Conservation (phyloP, 768 basidiomycete genomes). For the Boletus rufocinnamomeus region DNA sequence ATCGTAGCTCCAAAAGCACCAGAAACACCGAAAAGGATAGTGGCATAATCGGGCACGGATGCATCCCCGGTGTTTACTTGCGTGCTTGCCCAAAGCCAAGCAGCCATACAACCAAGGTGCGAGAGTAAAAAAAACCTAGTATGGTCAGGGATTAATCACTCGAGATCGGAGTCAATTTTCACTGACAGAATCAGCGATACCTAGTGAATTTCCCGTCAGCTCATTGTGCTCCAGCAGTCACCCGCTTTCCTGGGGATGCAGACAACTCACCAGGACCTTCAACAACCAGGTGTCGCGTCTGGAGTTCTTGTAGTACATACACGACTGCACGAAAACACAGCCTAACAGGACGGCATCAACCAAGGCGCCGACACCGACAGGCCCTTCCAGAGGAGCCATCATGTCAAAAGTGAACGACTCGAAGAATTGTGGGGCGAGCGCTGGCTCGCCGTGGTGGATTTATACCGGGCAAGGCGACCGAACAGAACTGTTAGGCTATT, state of each 20-base stretch:
- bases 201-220: conserved; percentile 12
- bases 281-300: conserved; percentile 14
- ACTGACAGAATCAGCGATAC: conserved; percentile 24
- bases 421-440: not conserved
- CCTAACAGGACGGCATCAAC: conserved; percentile 27
- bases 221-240: not conserved
- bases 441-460: conserved; percentile 3
- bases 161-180: not conserved
- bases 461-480: conserved; percentile 18
- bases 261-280: conserved; percentile 22
- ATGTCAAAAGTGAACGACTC: not conserved
- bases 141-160: conserved; percentile 9
- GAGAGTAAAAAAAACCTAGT: conserved; percentile 18
- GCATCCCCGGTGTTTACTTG: not conserved
- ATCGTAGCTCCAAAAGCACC: conserved; percentile 16
- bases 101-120: conserved; percentile 18
- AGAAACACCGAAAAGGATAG: conserved; percentile 23
- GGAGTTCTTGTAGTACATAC: conserved; percentile 29
- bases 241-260: not conserved
- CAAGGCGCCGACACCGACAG: conserved; percentile 24
- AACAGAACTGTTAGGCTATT: conserved; percentile 7
- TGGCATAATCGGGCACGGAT: conserved; percentile 13
- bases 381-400: conserved; percentile 31
- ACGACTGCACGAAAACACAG: conserved; percentile 28
- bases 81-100: conserved; percentile 25